Evolutionary conservation across 2,329 filamentous ascomycete species (phyloP).

Genomic region (Pseudogymnoascus sp.): DNA sequence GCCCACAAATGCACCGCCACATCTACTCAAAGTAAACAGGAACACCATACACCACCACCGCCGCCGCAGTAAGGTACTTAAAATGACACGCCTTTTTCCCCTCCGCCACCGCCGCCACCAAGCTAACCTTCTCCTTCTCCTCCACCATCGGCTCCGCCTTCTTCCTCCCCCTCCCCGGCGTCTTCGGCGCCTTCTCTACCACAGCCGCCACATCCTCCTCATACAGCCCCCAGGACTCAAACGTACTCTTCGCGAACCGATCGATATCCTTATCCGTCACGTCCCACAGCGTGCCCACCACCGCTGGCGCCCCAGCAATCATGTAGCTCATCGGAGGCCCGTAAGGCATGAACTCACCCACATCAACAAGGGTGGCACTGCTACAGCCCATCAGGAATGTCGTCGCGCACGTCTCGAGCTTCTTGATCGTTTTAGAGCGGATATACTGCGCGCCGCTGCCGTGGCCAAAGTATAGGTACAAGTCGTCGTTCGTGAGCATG

Average conservation of each 20-base stretch:
- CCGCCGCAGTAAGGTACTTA: constrained; percentile 85
- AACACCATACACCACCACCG: constrained; percentile 89
- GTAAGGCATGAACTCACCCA: constrained; percentile 82
- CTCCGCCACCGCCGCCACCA: constrained; percentile 74
- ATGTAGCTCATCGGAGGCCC: constrained; percentile 90
- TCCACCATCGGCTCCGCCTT: constrained; percentile 23
- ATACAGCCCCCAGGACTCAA: constrained; percentile 78
- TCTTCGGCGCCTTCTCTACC: constrained; percentile 25
- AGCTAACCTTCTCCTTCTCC: constrained; percentile 38
- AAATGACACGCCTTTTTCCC: constrained; percentile 76
- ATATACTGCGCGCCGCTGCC: constrained; percentile 94
- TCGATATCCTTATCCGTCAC: constrained; percentile 98
- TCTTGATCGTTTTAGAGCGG: constrained; percentile 71
- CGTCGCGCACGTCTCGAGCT: constrained; percentile 68
- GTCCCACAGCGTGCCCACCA: constrained; percentile 93
- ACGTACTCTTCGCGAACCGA: constrained; percentile 70
- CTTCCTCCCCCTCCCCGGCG: constrained; percentile 27
- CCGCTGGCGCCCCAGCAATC: constrained; percentile 74
- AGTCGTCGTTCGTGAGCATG: constrained; percentile 56
- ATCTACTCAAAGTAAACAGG: constrained; percentile 64
- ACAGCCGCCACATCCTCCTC: constrained; percentile 17
- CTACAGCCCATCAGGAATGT: constrained; percentile 92
- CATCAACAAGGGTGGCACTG: constrained; percentile 71
- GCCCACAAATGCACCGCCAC: neutral
- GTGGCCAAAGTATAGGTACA: constrained; percentile 92